Conservation (phyloP, 140 eudicot genomes). For the Flaveria floridana region DNA sequence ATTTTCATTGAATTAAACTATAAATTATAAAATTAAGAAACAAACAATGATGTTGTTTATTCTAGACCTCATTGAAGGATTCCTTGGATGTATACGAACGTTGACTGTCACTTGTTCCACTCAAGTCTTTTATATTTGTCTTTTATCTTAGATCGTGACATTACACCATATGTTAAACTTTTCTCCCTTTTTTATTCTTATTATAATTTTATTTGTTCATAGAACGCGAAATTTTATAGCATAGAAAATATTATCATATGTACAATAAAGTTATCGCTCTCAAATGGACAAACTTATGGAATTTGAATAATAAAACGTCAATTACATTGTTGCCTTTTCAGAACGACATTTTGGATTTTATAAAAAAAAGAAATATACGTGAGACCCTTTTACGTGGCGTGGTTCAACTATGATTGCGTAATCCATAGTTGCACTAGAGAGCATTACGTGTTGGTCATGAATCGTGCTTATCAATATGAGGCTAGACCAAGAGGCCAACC, state of each 20-base stretch:
- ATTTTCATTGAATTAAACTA: neutral
- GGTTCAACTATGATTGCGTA: neutral
- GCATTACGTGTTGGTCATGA: neutral
- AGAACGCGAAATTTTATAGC: neutral
- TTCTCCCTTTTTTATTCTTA: neutral
- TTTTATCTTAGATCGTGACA: slow-evolving; percentile 20
- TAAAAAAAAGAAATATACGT: neutral
- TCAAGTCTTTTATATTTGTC: slow-evolving; percentile 17
- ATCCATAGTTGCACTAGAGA: neutral
- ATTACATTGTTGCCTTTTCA: neutral
- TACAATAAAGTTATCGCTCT: neutral
- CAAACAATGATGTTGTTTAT: slow-evolving; percentile 14
- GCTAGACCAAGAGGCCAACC: too few species aligned
- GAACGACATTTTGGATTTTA: neutral
- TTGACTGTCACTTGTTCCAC: slow-evolving; percentile 36
- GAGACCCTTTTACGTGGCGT: neutral
- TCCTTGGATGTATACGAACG: slow-evolving; percentile 25
- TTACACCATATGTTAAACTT: neutral
- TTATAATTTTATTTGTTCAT: neutral
- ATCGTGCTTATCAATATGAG: neutral
- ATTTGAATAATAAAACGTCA: neutral
- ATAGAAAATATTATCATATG: neutral
- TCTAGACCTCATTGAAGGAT: slow-evolving; percentile 26
- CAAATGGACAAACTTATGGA: neutral
- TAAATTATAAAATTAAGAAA: neutral